Evolutionary conservation across 352 stramenopile genomes (phyloP).

Genomic region (Globisporangium cederbergense): DNA sequence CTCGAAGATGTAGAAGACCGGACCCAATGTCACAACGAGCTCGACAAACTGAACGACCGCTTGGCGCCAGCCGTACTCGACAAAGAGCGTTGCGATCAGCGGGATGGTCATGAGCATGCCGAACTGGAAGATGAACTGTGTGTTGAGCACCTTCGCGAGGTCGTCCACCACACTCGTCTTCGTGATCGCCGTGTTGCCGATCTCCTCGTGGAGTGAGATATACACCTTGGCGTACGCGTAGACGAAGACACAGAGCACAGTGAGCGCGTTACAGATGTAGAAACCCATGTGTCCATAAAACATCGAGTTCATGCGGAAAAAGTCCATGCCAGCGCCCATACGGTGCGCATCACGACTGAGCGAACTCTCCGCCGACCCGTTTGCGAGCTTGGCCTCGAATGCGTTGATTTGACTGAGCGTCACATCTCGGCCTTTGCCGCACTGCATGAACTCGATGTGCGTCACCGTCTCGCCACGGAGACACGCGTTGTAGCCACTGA

Average conservation of each 20-base stretch:
- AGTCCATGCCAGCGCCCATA: slow-evolving; percentile 84
- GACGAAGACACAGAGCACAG: slow-evolving; percentile 76
- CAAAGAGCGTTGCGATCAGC: slow-evolving; percentile 76
- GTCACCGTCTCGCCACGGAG: slow-evolving; percentile 76
- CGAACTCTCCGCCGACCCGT: slow-evolving; percentile 77
- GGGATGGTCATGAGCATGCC: slow-evolving; percentile 88
- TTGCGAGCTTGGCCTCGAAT: slow-evolving; percentile 86
- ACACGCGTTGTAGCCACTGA: slow-evolving; percentile 81
- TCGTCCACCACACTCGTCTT: slow-evolving; percentile 73
- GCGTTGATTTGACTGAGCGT: slow-evolving; percentile 85
- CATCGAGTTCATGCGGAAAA: slow-evolving; percentile 88
- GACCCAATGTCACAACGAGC: slow-evolving; percentile 75
- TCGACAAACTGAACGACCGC: slow-evolving; percentile 80
- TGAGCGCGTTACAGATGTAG: slow-evolving; percentile 84
- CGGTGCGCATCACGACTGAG: slow-evolving; percentile 77
- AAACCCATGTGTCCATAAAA: slow-evolving; percentile 89
- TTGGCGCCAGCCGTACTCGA: slow-evolving; percentile 83
- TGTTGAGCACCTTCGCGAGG: slow-evolving; percentile 76
- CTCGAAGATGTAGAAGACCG: slow-evolving; percentile 87
- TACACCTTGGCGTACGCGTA: slow-evolving; percentile 86
- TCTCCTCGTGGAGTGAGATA: slow-evolving; percentile 72
- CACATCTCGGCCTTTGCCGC: slow-evolving; percentile 85
- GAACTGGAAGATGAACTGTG: slow-evolving; percentile 88
- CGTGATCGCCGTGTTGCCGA: slow-evolving; percentile 70
- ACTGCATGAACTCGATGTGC: slow-evolving; percentile 88